Evolutionary conservation across 257 asterid genomes (phyloP).

Genomic region (Voacanga thouarsii): DNA sequence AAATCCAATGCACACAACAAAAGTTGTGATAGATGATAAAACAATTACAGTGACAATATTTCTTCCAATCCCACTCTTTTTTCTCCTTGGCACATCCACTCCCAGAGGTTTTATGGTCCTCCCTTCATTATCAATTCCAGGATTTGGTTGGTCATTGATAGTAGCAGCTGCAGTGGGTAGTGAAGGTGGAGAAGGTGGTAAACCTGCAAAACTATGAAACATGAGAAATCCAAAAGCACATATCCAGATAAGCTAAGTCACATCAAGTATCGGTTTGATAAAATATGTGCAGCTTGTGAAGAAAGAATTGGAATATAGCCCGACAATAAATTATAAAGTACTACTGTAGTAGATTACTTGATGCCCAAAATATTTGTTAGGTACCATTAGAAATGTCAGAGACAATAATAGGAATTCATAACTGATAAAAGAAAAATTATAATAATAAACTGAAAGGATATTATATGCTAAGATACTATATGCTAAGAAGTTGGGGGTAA

Average conservation of each 20-base stretch:
- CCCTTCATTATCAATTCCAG: constrained; percentile 36
- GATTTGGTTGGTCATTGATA: constrained; percentile 42
- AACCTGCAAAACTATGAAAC: constrained; percentile 44
- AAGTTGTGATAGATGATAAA: constrained; percentile 62
- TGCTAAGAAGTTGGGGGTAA: background rate
- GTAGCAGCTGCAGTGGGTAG: constrained; percentile 42
- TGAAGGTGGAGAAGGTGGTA: constrained; percentile 89
- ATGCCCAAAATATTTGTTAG: background rate
- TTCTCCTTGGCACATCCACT: constrained; percentile 56
- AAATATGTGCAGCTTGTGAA: background rate
- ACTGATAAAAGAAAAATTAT: background rate
- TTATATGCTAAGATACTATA: background rate
- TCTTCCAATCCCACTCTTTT: constrained; percentile 38
- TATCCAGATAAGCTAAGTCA: no score
- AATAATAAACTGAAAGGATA: background rate
- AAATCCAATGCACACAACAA: constrained; percentile 58
- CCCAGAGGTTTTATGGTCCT: constrained; percentile 75
- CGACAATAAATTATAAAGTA: background rate
- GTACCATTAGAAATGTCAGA: background rate
- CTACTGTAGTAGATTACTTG: background rate
- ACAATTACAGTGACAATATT: constrained; percentile 48
- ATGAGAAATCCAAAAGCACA: constrained; percentile 19
- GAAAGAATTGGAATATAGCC: background rate
- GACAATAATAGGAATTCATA: background rate
- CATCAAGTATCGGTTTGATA: background rate